These are phyloP conservation scores for Plantago coronopus DNA, from an alignment of 305 asterid species.

Conservation along the genomic window DNA sequence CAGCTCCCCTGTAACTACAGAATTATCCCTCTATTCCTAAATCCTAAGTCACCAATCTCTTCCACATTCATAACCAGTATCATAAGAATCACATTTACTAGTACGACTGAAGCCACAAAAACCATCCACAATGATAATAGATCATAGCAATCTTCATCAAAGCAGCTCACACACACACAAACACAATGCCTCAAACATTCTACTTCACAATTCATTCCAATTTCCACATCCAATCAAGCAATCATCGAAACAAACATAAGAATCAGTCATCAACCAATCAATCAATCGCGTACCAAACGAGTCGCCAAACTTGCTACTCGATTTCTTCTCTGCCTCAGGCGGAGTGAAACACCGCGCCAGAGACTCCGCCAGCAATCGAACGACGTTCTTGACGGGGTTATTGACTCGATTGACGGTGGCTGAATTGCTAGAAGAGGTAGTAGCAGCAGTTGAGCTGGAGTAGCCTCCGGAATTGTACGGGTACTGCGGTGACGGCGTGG, in stretches of 20 bases:
- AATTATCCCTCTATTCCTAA: too few relatives aligned
- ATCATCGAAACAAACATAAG: constrained; percentile 3
- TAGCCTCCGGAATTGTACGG: constrained; percentile 30
- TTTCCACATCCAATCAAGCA: too few relatives aligned
- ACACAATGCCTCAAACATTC: too few relatives aligned
- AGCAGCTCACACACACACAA: too few relatives aligned
- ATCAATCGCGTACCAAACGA: constrained; percentile 44
- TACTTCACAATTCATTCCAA: too few relatives aligned
- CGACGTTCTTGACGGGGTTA: constrained; percentile 33
- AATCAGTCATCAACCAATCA: background rate
- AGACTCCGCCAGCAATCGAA: constrained; percentile 53
- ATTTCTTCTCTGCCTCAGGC: constrained; percentile 39
- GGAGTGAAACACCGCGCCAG: constrained; percentile 67
- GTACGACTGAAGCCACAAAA: too few relatives aligned
- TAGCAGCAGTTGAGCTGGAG: constrained; percentile 35
- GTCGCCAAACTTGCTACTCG: constrained; percentile 30
- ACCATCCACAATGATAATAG: too few relatives aligned
- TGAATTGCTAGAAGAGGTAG: constrained; percentile 38
- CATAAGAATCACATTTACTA: too few relatives aligned
- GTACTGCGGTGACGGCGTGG: constrained; percentile 36
- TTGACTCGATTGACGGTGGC: constrained; percentile 25
- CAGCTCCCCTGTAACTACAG: too few relatives aligned
- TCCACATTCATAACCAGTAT: too few relatives aligned
- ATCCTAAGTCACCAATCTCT: too few relatives aligned
- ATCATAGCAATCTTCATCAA: too few relatives aligned